Evolutionary conservation across 2,329 filamentous ascomycete genomes (phyloP).

Genomic region (Neofusicoccum ribis): DNA sequence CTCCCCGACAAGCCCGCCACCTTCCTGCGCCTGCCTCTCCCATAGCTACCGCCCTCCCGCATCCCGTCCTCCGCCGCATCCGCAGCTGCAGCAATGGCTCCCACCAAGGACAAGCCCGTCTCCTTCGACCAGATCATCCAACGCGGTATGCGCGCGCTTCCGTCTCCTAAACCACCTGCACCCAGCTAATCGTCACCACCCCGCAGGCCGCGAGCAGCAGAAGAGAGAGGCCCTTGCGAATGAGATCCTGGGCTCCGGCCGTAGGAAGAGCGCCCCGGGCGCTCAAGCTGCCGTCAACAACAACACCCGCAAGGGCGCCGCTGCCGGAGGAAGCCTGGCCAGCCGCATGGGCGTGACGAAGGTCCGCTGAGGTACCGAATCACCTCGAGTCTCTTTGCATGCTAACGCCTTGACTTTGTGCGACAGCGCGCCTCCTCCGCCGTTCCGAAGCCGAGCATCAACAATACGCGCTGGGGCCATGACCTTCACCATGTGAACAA

Average conservation of each 20-base stretch:
- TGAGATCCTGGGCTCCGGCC: constrained; percentile 65
- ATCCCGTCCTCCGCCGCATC: not conserved
- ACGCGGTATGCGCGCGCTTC: constrained; percentile 10
- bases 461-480: constrained; percentile 67
- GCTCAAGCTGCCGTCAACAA: constrained; percentile 39
- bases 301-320: constrained; percentile 48
- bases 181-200: not conserved
- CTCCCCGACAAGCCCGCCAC: not conserved
- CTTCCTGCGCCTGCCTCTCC: not conserved
- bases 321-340: constrained; percentile 48
- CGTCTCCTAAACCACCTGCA: constrained; percentile 18
- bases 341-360: constrained; percentile 74
- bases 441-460: constrained; percentile 42
- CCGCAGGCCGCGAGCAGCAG: constrained; percentile 60
- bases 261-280: constrained; percentile 59
- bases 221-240: constrained; percentile 71
- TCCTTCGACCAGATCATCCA: constrained; percentile 20
- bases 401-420: not conserved
- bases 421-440: constrained; percentile 27
- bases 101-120: constrained; percentile 15
- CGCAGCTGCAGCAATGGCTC: constrained; percentile 9
- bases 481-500: constrained; percentile 57
- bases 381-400: not conserved
- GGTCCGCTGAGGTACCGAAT: constrained; percentile 41
- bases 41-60: not conserved